Evolutionary conservation across 1,139 yeast genomes (phyloP).

Genomic region (Debaryomycetaceae sp.): DNA sequence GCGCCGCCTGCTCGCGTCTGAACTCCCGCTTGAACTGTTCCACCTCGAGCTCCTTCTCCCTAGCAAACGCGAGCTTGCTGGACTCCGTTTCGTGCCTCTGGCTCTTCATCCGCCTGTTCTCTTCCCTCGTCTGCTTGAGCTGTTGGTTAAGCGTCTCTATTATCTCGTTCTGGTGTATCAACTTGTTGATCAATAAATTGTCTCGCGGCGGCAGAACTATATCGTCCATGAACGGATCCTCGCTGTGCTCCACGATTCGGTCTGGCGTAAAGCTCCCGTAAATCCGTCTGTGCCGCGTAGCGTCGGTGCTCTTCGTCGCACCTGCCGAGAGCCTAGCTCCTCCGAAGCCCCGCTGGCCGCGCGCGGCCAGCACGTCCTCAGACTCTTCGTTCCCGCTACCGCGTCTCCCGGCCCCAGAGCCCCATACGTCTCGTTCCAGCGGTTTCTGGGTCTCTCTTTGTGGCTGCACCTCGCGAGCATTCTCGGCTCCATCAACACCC

Average conservation of each 20-base stretch:
- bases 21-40: neutral
- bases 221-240: neutral
- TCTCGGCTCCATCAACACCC: neutral
- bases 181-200: constrained; percentile 8
- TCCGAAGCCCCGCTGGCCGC: neutral
- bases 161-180: constrained; percentile 7
- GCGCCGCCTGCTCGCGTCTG: neutral
- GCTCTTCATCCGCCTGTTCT: constrained; percentile 1
- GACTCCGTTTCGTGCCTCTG: neutral
- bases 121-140: neutral
- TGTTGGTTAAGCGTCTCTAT: constrained; percentile 5
- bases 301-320: neutral
- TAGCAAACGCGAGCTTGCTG: neutral
- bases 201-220: constrained; percentile 2
- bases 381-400: neutral
- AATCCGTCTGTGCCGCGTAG: neutral
- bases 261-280: neutral
- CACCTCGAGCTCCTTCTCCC: neutral
- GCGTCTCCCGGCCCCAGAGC: neutral
- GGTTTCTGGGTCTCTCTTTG: neutral
- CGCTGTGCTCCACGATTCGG: neutral
- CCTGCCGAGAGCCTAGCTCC: neutral
- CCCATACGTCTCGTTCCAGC: neutral
- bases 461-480: neutral
- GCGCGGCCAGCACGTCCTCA: neutral